A percentile compares a stretch with the other conserved stretches of the same genome.
Conservation (phyloP, 2,329 filamentous ascomycete genomes). For the Tolypocladium tropicale region DNA sequence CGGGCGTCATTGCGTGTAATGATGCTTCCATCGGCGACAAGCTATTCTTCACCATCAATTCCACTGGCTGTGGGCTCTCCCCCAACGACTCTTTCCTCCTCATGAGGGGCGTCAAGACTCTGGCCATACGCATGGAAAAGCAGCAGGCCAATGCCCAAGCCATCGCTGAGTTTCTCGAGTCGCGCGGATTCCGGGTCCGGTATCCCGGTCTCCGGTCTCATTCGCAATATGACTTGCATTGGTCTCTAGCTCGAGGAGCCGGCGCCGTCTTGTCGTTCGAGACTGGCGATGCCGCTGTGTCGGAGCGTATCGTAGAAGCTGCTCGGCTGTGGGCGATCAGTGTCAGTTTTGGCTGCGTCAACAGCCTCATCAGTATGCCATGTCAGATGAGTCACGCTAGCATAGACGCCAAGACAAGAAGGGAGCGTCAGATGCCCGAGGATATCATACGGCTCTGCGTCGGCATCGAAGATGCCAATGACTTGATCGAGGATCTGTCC, state of each 20-base stretch:
- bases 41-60: slow-evolving; percentile 95
- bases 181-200: slow-evolving; percentile 84
- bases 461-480: slow-evolving; percentile 86
- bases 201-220: slow-evolving; percentile 92
- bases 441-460: slow-evolving; percentile 94
- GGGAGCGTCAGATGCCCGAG: slow-evolving; percentile 86
- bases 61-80: slow-evolving; percentile 84
- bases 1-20: slow-evolving; percentile 89
- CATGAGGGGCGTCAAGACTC: slow-evolving; percentile 89
- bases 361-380: slow-evolving; percentile 97
- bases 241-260: slow-evolving; percentile 87
- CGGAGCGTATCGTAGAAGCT: slow-evolving; percentile 88
- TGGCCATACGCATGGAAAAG: slow-evolving; percentile 97
- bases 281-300: slow-evolving; percentile 74
- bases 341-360: slow-evolving; percentile 96
- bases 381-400: slow-evolving; percentile 99
- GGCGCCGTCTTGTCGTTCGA: slow-evolving; percentile 95
- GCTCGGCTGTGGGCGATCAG: slow-evolving; percentile 89
- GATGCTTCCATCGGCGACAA: slow-evolving; percentile 72
- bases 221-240: slow-evolving; percentile 92
- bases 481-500: slow-evolving; percentile 86
- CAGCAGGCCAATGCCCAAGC: slow-evolving; percentile 86
- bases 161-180: slow-evolving; percentile 87
- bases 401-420: slow-evolving; percentile 88
- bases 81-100: slow-evolving; percentile 95